Percentiles rank a stretch among this genome's conserved stretches.
These are phyloP conservation scores for Mycotypha africana DNA, from an alignment of 371 early-diverging fungal genomes.

Conservation along the genomic window DNA sequence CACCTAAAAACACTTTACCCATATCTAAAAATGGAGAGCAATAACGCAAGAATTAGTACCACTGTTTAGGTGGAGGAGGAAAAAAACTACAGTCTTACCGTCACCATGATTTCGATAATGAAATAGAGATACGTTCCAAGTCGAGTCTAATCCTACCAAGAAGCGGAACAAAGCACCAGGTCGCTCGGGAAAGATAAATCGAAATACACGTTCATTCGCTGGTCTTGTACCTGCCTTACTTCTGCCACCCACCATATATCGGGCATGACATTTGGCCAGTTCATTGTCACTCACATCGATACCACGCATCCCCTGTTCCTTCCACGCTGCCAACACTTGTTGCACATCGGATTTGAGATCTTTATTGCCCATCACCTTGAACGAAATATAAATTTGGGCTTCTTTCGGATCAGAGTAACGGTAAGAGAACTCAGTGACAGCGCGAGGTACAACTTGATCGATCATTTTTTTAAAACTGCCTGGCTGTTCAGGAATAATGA, in stretches of 20 bases:
- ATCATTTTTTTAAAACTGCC: slow-evolving; percentile 85
- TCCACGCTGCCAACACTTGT: slow-evolving; percentile 56
- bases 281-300: slow-evolving; percentile 88
- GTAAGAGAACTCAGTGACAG: slow-evolving; percentile 91
- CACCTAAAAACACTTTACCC: slow-evolving; percentile 87
- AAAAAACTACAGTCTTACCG: slow-evolving; percentile 49
- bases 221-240: too few species aligned
- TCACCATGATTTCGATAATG: slow-evolving; percentile 96
- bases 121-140: slow-evolving; percentile 93
- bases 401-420: slow-evolving; percentile 71
- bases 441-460: slow-evolving; percentile 71
- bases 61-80: too few species aligned
- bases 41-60: too few species aligned
- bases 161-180: slow-evolving; percentile 89
- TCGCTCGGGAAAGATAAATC: slow-evolving; percentile 94
- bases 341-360: slow-evolving; percentile 61
- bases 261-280: slow-evolving; percentile 90
- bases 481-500: slow-evolving; percentile 86
- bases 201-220: slow-evolving; percentile 80
- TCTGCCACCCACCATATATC: slow-evolving; percentile 91
- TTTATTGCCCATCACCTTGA: slow-evolving; percentile 61
- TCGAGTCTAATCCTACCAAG: slow-evolving; percentile 63
- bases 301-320: slow-evolving; percentile 58
- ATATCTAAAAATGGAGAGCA: slow-evolving; percentile 56
- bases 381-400: slow-evolving; percentile 88